Evolutionary conservation across 148 eudicot genomes (phyloP).

Genomic region (Amaranthus hypochondriacus): DNA sequence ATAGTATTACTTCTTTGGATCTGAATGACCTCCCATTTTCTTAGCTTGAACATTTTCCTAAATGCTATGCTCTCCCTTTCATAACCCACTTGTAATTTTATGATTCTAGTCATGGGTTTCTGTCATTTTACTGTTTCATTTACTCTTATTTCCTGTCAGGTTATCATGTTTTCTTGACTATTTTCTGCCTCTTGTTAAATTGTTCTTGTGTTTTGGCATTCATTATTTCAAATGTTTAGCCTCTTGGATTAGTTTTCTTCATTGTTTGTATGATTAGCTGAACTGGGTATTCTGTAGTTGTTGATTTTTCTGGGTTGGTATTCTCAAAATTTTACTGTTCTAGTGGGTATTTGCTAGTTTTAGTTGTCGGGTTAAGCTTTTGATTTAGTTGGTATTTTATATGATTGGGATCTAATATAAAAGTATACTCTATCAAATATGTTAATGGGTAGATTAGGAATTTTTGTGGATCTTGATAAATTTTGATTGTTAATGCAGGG

Average conservation of each 20-base stretch:
- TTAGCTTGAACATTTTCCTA: constrained; percentile 11
- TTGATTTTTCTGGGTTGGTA: not conserved
- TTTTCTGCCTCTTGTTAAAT: constrained; percentile 10
- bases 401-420: no score
- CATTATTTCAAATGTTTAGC: not conserved
- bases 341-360: not conserved
- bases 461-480: constrained; percentile 20
- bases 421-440: no score
- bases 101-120: constrained; percentile 25
- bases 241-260: constrained; percentile 15
- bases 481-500: not conserved
- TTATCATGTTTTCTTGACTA: constrained; percentile 14
- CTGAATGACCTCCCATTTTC: constrained; percentile 11
- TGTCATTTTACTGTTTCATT: constrained; percentile 31
- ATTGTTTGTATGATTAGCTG: not conserved
- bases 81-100: constrained; percentile 21
- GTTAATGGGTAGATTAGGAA: constrained; percentile 1
- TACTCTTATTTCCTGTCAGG: constrained; percentile 3
- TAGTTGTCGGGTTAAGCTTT: not conserved
- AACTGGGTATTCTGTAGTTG: not conserved
- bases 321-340: not conserved
- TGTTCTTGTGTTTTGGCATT: constrained; percentile 18
- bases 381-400: not conserved
- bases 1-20: constrained; percentile 13
- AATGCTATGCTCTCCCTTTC: constrained; percentile 10